phyloP scores from a whole-genome alignment of 83 land plant species.

The Diphasiastrum complanatum region DNA sequence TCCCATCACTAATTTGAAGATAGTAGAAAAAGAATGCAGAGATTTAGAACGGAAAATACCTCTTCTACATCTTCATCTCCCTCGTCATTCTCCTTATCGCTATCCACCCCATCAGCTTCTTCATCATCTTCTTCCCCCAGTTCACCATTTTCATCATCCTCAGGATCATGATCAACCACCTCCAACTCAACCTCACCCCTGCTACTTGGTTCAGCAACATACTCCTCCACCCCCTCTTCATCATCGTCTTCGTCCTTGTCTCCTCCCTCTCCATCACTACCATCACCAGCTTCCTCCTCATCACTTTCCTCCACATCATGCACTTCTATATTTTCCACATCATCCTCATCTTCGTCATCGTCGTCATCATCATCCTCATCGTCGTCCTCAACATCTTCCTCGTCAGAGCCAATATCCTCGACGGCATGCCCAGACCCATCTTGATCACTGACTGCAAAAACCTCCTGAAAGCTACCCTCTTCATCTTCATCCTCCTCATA shows the following conservation, averaged over 20 bases:
- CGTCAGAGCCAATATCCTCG: too few species aligned
- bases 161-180: conserved; percentile 36
- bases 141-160: conserved; percentile 40
- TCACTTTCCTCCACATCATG: conserved; percentile 35
- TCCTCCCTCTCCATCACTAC: conserved; percentile 48
- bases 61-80: conserved; percentile 39
- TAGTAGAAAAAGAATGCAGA: too few species aligned
- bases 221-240: conserved; percentile 26
- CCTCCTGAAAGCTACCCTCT: conserved; percentile 22
- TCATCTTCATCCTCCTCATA: conserved; percentile 60
- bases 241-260: conserved; percentile 55
- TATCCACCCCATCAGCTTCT: conserved; percentile 6
- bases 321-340: conserved; percentile 25
- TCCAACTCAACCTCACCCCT: conserved; percentile 41
- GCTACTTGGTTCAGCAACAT: conserved; percentile 12
- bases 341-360: conserved; percentile 53
- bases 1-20: too few species aligned
- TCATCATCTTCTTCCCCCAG: conserved; percentile 28
- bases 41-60: not conserved
- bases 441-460: conserved; percentile 4
- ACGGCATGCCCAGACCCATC: conserved; percentile 29
- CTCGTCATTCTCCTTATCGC: conserved; percentile 42
- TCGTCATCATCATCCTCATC: conserved; percentile 24
- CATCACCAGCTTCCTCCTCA: conserved; percentile 38
- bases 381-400: too few species aligned